A percentile compares a stretch with the other conserved stretches of the same genome.
Conservation (phyloP, 2,329 filamentous ascomycete genomes). For the Ilyonectria destructans region DNA sequence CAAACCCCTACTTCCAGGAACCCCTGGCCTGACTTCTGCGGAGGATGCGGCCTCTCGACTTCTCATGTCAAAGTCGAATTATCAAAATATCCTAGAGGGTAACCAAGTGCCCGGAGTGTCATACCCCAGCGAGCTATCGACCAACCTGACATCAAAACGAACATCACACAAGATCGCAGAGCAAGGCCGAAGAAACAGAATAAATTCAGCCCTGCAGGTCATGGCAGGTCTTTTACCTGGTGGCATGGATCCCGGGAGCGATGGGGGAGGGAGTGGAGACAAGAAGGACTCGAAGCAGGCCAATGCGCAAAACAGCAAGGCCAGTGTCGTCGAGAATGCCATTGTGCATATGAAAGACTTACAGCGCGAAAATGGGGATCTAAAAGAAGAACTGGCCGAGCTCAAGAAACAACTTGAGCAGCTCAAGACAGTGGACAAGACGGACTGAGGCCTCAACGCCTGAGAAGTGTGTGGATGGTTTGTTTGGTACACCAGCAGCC, state of each 20-base stretch:
- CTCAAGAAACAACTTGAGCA: conserved; percentile 54
- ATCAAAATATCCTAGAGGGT: conserved; percentile 96
- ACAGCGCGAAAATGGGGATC: conserved; percentile 79
- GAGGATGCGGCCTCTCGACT: conserved; percentile 80
- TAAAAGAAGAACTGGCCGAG: conserved; percentile 73
- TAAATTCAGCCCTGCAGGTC: conserved; percentile 93
- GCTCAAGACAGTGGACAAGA: conserved; percentile 37
- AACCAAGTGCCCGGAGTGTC: conserved; percentile 91
- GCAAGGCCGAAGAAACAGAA: conserved; percentile 93
- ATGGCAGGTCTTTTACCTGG: conserved; percentile 90
- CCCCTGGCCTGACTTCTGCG: conserved; percentile 64
- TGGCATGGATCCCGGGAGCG: conserved; percentile 59
- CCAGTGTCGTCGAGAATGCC: conserved; percentile 96
- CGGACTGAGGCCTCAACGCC: conserved; percentile 31
- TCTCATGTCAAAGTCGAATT: conserved; percentile 95
- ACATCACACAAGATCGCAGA: conserved; percentile 99
- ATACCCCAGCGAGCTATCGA: conserved; percentile 92
- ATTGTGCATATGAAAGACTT: conserved; percentile 95
- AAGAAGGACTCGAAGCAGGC: conserved; percentile 65
- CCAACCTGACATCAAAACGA: conserved; percentile 94
- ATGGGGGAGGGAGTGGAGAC: conserved; percentile 60
- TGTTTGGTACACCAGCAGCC: conserved; percentile 11
- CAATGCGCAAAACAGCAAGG: conserved; percentile 86
- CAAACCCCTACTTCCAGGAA: conserved; percentile 85
- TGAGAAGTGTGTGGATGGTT: conserved; percentile 13